Evolutionary conservation across 2,329 filamentous ascomycete species (phyloP), one percentile per base, ranked within the genome.

Genomic region (Pleomassaria siparia): DNA sequence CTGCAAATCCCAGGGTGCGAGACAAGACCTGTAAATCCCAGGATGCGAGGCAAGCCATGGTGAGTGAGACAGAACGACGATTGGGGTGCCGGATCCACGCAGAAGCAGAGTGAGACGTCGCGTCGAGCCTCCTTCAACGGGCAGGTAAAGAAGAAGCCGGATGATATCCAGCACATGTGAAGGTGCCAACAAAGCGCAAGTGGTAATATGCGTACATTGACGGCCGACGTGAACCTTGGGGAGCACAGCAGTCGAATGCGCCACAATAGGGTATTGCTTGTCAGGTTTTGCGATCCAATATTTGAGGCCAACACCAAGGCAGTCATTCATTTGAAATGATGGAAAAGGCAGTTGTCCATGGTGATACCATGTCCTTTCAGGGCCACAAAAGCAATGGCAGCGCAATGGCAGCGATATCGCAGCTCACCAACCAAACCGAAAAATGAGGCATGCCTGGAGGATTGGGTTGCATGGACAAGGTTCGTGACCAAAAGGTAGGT

Each of bases 371-470:
- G 47, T 46, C 48, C 24, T 44, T 20, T 39, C 43, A 42, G 29
- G 28, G 20, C 22, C 26, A 35, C 46, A 33, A 48, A n/a, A n/a
- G n/a, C n/a, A n/a, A n/a, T n/a, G n/a, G n/a, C 41, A 37, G 42
- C 40, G 42, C 22, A 37, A 55, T 35, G 40, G 50, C 50, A 61
- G 64, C 60, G 54, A 60, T 44, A 59, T 64, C 53, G 62, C 56
- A 55, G 42, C 33, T 50, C 40, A 50, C 43, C 47, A 57, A 51
- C 25, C 50, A 44, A 51, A 36, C 57, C 33, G 42, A 58, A 55
- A 51, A 60, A 51, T 60, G 62, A 68, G 61, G 63, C 59, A 56
- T 50, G 37, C 46, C 47, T 56, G 48, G 50, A 49, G 40, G 49
- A 49, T 46, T 53, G 43, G 45, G 49, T 57, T 51, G 52, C 46